Base-by-base conservation (phyloP, 306 rosid species). In the Acacia confusa region DNA sequence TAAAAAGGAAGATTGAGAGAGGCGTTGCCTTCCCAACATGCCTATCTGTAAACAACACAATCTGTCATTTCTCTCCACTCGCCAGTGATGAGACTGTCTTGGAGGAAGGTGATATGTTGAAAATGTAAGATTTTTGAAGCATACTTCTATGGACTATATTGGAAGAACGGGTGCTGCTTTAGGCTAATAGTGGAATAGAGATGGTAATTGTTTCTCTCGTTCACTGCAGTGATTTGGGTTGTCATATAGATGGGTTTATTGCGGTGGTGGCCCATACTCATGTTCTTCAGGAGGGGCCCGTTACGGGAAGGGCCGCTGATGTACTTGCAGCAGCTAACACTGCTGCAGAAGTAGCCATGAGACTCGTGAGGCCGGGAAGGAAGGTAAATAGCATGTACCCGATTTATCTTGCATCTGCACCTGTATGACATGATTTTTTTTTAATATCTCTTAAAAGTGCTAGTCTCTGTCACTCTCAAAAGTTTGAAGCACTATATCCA, bases 21-120 rank as follows among this genome's bases (percentile, higher is more conserved):
- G 99, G 99, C 2, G 96, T 93, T 69, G 96, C 98, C 48, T 95
- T 95, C 61, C 99, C 99, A 6, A 93, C 99, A 25, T 95, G 96
- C 84, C 32, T 95, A 83, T 95, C 98, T 25, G 96, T 92, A 8
- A 95, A 95, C 97, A 95, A 95, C 74, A 86, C 92, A 38, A 77
- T 95, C 5, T 92, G 98, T 72, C 99, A 95, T 84, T 92, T 85
- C 78, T 93, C 99, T 47, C 99, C 99, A 10, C 98, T 92, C n/a
- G 92, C 93, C 6, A 91, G 92, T n/a, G 99, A 95, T 32, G 97
- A 90, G 70, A 27, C 91, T 1, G 94, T 90, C 78, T 81, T 95
- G 83, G 94, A 93, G 88, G 97, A 88, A 24, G 99, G 98, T 57
- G 97, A 95, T 85, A 64, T 93, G 20, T 45, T 93, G 71, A 95